Conservation (phyloP, 2,329 filamentous ascomycete species). For the Neonectria neomacrospora region DNA sequence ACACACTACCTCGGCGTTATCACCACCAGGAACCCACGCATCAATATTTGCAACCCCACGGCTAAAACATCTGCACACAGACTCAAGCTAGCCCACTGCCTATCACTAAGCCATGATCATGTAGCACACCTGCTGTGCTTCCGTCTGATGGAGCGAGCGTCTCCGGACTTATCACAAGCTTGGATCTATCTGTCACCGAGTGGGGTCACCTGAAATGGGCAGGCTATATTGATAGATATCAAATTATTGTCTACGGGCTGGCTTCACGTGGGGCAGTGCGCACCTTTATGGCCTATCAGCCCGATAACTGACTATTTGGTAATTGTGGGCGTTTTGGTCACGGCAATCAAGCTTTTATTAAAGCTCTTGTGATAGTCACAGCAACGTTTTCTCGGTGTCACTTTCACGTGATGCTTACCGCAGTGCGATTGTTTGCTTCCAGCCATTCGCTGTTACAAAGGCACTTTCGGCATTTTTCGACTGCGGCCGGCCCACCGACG, state of each 20-base stretch:
- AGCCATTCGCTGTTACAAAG: background rate
- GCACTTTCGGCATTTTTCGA: background rate
- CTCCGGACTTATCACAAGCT: slow-evolving; percentile 24
- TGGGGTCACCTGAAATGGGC: slow-evolving; percentile 26
- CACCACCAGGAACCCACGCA: slow-evolving; percentile 22
- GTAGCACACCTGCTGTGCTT: background rate
- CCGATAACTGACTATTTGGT: slow-evolving; percentile 13
- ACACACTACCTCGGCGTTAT: slow-evolving; percentile 17
- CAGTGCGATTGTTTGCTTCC: background rate
- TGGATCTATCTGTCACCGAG: slow-evolving; percentile 25
- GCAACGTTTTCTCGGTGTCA: background rate
- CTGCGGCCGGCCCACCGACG: slow-evolving; percentile 4
- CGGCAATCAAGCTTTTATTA: slow-evolving; percentile 10
- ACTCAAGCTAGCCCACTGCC: slow-evolving; percentile 11
- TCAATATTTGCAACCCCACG: slow-evolving; percentile 29
- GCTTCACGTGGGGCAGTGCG: slow-evolving; percentile 13
- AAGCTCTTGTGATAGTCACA: slow-evolving; percentile 1
- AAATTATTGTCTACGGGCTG: slow-evolving; percentile 7
- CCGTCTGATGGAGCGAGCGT: slow-evolving; percentile 30
- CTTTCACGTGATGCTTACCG: slow-evolving; percentile 2
- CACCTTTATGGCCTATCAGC: background rate
- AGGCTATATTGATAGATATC: slow-evolving; percentile 3
- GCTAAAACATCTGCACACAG: slow-evolving; percentile 23
- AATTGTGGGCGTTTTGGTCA: slow-evolving; percentile 3
- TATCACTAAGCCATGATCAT: slow-evolving; percentile 20